phyloP scores from a whole-genome alignment of 2,329 filamentous ascomycete species.

The Xylariomycetidae sp. region DNA sequence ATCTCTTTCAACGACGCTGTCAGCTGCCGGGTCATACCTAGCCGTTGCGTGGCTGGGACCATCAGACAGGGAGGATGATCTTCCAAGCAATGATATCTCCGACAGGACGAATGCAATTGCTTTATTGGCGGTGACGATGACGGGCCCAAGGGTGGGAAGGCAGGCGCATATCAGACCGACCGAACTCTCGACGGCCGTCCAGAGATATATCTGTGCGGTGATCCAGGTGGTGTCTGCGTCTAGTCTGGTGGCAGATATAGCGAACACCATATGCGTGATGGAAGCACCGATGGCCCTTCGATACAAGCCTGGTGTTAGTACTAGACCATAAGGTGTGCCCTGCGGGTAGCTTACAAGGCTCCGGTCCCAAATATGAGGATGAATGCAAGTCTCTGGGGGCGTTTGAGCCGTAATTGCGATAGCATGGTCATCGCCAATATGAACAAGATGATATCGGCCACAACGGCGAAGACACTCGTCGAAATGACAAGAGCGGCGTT shows the following conservation, averaged over 20 bases:
- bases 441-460: constrained; percentile 1
- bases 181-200: constrained; percentile 3
- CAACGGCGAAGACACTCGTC: not conserved
- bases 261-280: not conserved
- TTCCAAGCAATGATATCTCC: constrained; percentile 1
- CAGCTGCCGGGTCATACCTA: too few relatives aligned
- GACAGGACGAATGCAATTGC: constrained; percentile 1
- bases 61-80: too few relatives aligned
- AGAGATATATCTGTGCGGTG: constrained; percentile 1
- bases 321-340: not conserved
- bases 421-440: constrained; percentile 1
- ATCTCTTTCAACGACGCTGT: too few relatives aligned
- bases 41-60: too few relatives aligned
- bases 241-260: not conserved
- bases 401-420: constrained; percentile 1
- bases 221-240: constrained; percentile 2
- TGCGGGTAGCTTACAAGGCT: constrained; percentile 1
- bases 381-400: constrained; percentile 1
- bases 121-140: constrained; percentile 1
- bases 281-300: constrained; percentile 1
- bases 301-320: not conserved
- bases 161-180: constrained; percentile 2
- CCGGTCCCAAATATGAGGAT: constrained; percentile 2
- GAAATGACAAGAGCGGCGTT: not conserved
- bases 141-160: constrained; percentile 3